Evolutionary conservation across 345 rosid species (phyloP).

Genomic region (Brassica nigra): DNA sequence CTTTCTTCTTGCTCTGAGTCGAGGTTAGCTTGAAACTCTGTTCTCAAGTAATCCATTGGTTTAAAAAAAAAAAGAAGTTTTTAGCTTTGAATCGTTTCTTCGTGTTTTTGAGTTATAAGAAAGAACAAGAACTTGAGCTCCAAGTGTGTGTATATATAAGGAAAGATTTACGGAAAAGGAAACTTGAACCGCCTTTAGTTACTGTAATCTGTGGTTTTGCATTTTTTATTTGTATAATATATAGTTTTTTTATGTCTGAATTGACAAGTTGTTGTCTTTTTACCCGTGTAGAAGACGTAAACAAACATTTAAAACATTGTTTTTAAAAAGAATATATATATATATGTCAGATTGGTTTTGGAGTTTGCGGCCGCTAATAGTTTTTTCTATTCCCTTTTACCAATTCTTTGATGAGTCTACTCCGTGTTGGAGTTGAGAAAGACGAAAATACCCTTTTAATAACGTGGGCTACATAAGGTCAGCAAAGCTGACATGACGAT

Average conservation of each 20-base stretch:
- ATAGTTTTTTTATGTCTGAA: background rate
- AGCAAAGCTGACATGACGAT: conserved; percentile 7
- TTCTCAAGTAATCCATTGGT: conserved; percentile 34
- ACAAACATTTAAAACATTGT: conserved; percentile 18
- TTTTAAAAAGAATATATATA: background rate
- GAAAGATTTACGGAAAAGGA: background rate
- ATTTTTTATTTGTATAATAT: background rate
- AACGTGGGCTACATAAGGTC: conserved; percentile 9
- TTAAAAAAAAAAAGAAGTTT: background rate
- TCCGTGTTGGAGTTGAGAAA: conserved; percentile 27
- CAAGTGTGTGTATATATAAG: conserved; percentile 25
- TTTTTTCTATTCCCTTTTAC: background rate
- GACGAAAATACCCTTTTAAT: conserved; percentile 19
- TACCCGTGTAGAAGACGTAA: conserved; percentile 34
- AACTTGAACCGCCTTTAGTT: conserved; percentile 40
- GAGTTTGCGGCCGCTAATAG: conserved; percentile 34
- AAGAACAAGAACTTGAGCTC: conserved; percentile 36
- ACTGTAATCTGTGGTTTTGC: conserved; percentile 21
- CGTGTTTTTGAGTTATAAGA: background rate
- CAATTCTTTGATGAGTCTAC: conserved; percentile 3
- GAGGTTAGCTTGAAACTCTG: conserved; percentile 1
- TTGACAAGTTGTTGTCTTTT: background rate
- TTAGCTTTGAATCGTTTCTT: background rate
- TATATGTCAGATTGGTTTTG: background rate
- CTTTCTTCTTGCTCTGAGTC: conserved; percentile 36